Conservation (phyloP, 2,329 filamentous ascomycete species). For the Aureobasidium sp. region DNA sequence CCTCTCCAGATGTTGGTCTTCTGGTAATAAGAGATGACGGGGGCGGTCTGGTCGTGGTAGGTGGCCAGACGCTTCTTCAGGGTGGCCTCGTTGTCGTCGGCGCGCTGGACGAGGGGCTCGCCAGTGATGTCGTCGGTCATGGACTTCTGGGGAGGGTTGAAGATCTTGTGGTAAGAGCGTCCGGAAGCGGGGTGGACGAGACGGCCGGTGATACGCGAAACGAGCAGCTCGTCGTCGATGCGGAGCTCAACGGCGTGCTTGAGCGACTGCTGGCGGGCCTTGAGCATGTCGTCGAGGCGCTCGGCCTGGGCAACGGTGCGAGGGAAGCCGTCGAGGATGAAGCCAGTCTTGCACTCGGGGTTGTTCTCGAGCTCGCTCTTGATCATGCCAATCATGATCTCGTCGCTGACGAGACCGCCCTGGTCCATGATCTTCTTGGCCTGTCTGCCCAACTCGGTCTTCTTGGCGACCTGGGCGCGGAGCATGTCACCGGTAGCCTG, state of each 20-base stretch:
- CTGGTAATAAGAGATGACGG: conserved; percentile 94
- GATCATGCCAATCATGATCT: conserved; percentile 99
- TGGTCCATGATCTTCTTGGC: conserved; percentile 99
- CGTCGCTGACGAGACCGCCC: conserved; percentile 93
- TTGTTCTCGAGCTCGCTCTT: conserved; percentile 93
- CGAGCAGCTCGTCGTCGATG: conserved; percentile 90
- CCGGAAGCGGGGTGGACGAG: conserved; percentile 93
- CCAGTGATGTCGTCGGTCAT: conserved; percentile 98
- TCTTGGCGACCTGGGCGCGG: conserved; percentile 94
- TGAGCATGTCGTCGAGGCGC: conserved; percentile 88
- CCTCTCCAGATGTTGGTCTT: conserved; percentile 95
- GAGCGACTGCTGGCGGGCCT: conserved; percentile 68
- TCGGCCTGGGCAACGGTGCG: conserved; percentile 93
- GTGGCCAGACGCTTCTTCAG: conserved; percentile 90
- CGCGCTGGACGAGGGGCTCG: conserved; percentile 92
- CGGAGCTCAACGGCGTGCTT: conserved; percentile 95
- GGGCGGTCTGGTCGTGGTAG: conserved; percentile 89
- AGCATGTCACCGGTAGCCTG: conserved; percentile 99
- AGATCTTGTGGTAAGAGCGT: conserved; percentile 95
- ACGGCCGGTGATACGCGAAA: conserved; percentile 92
- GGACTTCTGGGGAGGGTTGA: conserved; percentile 89
- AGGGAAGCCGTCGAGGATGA: conserved; percentile 98
- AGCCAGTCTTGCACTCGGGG: conserved; percentile 92
- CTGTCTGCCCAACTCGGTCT: conserved; percentile 87
- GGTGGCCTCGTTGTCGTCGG: conserved; percentile 92